A percentile compares a stretch with the other conserved stretches of the same genome.
Evolutionary conservation across 2,329 filamentous ascomycete genomes (phyloP).

Genomic region (Arthrobotrys megalospora): DNA sequence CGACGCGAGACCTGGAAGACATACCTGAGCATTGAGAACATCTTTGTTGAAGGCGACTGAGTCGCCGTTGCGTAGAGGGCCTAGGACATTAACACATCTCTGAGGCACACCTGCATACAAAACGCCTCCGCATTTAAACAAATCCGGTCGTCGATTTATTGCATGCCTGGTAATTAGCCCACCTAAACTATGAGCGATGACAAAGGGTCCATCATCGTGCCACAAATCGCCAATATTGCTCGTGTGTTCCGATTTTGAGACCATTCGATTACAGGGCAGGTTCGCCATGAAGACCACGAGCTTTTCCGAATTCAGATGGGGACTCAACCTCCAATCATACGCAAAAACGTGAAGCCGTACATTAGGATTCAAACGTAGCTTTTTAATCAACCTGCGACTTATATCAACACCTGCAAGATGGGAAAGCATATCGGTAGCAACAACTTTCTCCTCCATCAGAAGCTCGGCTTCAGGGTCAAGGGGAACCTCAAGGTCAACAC

Average conservation of each 20-base stretch:
- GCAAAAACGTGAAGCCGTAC: conserved; percentile 89
- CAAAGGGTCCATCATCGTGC: conserved; percentile 75
- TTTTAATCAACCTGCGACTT: conserved; percentile 83
- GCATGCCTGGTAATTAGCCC: conserved; percentile 90
- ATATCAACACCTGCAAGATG: conserved; percentile 94
- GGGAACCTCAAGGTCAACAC: conserved; percentile 90
- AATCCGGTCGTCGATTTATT: conserved; percentile 85
- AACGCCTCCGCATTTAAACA: conserved; percentile 80
- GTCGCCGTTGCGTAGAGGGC: conserved; percentile 91
- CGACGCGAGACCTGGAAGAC: neutral
- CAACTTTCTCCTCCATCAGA: conserved; percentile 84
- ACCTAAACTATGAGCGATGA: conserved; percentile 89
- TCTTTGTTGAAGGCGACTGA: conserved; percentile 90
- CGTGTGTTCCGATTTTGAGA: conserved; percentile 65
- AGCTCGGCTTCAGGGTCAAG: conserved; percentile 86
- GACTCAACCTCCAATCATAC: conserved; percentile 94
- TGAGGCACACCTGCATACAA: conserved; percentile 88
- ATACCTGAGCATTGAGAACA: conserved; percentile 82
- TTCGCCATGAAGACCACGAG: conserved; percentile 81
- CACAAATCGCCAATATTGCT: conserved; percentile 68
- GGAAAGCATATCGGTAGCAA: conserved; percentile 88
- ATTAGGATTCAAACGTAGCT: conserved; percentile 80
- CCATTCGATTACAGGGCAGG: conserved; percentile 80
- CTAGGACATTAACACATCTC: conserved; percentile 90
- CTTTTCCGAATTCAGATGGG: conserved; percentile 79